These are phyloP conservation scores for Austroboletus niveus DNA, from an alignment of 1,284 basidiomycete genomes.

Conservation along the genomic window DNA sequence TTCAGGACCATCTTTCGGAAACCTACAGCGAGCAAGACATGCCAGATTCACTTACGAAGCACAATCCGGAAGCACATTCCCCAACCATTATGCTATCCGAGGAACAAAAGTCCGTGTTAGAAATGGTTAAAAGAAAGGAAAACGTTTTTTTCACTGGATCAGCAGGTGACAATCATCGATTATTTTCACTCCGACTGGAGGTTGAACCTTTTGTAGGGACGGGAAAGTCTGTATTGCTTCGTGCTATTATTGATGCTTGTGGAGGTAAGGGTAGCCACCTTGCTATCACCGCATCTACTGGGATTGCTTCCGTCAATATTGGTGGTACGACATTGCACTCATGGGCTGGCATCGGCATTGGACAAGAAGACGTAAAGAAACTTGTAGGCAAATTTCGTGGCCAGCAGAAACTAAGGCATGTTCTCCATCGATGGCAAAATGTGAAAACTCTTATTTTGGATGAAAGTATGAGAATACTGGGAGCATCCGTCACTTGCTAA, in stretches of 20 bases:
- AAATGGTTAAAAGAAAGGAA: constrained; percentile 48
- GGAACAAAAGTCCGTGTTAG: constrained; percentile 54
- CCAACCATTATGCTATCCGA: constrained; percentile 36
- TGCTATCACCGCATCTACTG: constrained; percentile 90
- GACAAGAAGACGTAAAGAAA: constrained; percentile 62
- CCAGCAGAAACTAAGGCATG: constrained; percentile 65
- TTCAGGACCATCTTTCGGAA: not conserved
- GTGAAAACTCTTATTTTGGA: constrained; percentile 90
- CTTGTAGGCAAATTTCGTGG: constrained; percentile 66
- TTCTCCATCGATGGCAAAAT: constrained; percentile 65
- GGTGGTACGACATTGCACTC: constrained; percentile 93
- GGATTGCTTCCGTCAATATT: constrained; percentile 93
- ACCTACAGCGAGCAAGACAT: not conserved
- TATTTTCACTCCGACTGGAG: not conserved
- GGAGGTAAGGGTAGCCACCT: constrained; percentile 64
- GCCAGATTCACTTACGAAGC: not conserved
- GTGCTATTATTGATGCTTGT: constrained; percentile 76
- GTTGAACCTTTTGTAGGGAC: constrained; percentile 59
- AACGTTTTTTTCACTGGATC: constrained; percentile 83
- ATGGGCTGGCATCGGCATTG: constrained; percentile 89
- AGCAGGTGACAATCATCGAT: constrained; percentile 51
- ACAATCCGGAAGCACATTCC: not conserved
- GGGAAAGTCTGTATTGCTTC: constrained; percentile 92
- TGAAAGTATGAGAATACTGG: constrained; percentile 60
- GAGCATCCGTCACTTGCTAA: constrained; percentile 1